phyloP scores from a whole-genome alignment of 352 stramenopile genomes.

The Pythium phragmitis region DNA sequence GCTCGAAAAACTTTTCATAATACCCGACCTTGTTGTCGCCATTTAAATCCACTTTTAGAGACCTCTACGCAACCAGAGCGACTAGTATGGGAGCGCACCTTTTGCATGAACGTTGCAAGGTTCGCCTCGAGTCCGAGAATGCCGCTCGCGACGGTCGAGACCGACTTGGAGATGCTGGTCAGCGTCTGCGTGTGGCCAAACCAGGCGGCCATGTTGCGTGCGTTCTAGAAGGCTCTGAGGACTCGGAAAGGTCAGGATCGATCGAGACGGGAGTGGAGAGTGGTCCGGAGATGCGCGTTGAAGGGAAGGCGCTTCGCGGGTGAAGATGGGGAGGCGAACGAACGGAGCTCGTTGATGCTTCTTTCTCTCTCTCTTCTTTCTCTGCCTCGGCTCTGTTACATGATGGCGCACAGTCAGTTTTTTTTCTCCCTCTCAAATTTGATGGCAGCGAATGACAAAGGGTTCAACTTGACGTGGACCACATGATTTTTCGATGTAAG shows the following conservation, averaged over 20 bases:
- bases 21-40: conserved; percentile 61
- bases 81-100: conserved; percentile 34
- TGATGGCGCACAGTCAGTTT: conserved; percentile 18
- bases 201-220: conserved; percentile 54
- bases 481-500: background rate
- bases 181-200: conserved; percentile 85
- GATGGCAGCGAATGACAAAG: conserved; percentile 6
- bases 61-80: background rate
- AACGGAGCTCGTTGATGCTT: background rate
- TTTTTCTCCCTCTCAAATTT: conserved; percentile 12
- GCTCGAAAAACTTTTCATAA: conserved; percentile 83
- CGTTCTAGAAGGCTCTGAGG: conserved; percentile 5
- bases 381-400: background rate
- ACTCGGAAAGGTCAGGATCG: conserved; percentile 6
- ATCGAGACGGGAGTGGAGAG: background rate
- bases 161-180: conserved; percentile 84
- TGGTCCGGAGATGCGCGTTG: no score
- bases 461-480: conserved; percentile 27
- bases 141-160: conserved; percentile 59
- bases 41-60: background rate
- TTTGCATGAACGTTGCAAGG: conserved; percentile 86
- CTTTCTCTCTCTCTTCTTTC: conserved; percentile 4
- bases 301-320: no score
- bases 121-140: conserved; percentile 77
- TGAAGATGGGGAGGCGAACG: no score